Base-by-base conservation (phyloP, 2,329 filamentous ascomycete species). In the Penicillium sp. region DNA sequence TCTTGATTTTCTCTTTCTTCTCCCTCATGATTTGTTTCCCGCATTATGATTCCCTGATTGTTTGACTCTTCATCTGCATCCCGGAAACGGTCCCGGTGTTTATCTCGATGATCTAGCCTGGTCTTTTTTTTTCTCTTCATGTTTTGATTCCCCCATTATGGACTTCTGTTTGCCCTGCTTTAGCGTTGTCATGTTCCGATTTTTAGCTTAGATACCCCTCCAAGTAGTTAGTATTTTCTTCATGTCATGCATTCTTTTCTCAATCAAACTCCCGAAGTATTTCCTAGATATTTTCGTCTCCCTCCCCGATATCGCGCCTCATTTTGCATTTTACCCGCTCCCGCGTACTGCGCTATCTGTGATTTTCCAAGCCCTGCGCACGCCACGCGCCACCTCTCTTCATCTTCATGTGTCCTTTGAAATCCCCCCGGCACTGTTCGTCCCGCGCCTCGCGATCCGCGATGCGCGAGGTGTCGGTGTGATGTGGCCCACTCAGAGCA, bases 201-300 rank as follows among this genome's bases (percentile, higher is more conserved):
- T 56, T 52, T 48, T 10, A 42, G 38, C 52, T 45, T 54, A 61
- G 67, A 67, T 68, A 68, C 64, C 60, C 66, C 37, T 28, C 59
- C 58, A 28, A 28, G 3, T 52, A 49, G 43, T 25, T 52, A 38
- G 28, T 52, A 37, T 37, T 35, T 13, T 13, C 26, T 51, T 22
- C 14, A 10, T 52, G 13, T 52, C 30, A 52, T 52, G 28, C 30
- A 52, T 37, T 16, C 3, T 25, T n/a, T 28, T 25, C 22, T 35
- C 13, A 22, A 22, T 13, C 10, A 13, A 55, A 57, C 6, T 45
- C 10, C 4, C 30, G 4, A 33, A 53, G 64, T 61, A 22, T 63
- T 66, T 30, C 51, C 38, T 58, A 49, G 61, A 58, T 63, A 53
- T 60, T 55, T 51, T 60, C 64, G 65, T 57, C 56, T 52, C 25